Percentiles rank a stretch among this genome's conserved stretches.
Conservation (phyloP, 805 yeast species). For the Monosporozyma servazzii region DNA sequence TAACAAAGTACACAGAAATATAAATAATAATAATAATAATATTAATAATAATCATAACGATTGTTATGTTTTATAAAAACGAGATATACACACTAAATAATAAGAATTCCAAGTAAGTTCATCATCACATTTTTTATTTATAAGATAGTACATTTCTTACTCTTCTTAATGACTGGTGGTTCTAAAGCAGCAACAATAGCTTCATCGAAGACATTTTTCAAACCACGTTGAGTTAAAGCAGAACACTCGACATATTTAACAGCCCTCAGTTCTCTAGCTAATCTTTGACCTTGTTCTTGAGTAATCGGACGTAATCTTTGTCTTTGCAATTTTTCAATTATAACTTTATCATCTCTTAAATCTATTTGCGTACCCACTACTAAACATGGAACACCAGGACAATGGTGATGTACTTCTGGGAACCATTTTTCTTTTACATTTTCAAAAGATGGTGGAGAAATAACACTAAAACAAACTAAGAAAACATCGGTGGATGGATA, state of each 20-base stretch:
- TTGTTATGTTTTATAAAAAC: background rate
- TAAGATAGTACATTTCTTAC: conserved; percentile 67
- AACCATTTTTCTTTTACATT: conserved; percentile 98
- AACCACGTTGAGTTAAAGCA: conserved; percentile 92
- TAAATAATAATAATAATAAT: background rate
- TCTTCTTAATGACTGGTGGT: conserved; percentile 86
- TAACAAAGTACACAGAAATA: background rate
- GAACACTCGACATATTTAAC: conserved; percentile 97
- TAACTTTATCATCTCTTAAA: conserved; percentile 85
- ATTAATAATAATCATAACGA: background rate
- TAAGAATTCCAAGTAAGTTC: background rate
- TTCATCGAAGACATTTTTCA: conserved; percentile 96
- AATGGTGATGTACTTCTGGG: conserved; percentile 96
- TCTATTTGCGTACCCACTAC: conserved; percentile 97
- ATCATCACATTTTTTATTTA: background rate
- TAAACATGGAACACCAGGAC: conserved; percentile 96
- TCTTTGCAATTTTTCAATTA: conserved; percentile 80
- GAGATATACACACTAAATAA: background rate
- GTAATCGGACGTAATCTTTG: conserved; percentile 66
- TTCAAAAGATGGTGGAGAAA: conserved; percentile 94
- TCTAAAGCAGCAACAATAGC: conserved; percentile 97
- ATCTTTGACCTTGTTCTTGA: conserved; percentile 79
- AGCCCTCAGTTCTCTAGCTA: conserved; percentile 90
- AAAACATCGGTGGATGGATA: conserved; percentile 97
- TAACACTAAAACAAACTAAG: conserved; percentile 90